A percentile compares a stretch with the other conserved stretches of the same genome.
These are phyloP conservation scores for Fusarium sarcochroum DNA, from an alignment of 2,329 filamentous ascomycete species.

Conservation along the genomic window DNA sequence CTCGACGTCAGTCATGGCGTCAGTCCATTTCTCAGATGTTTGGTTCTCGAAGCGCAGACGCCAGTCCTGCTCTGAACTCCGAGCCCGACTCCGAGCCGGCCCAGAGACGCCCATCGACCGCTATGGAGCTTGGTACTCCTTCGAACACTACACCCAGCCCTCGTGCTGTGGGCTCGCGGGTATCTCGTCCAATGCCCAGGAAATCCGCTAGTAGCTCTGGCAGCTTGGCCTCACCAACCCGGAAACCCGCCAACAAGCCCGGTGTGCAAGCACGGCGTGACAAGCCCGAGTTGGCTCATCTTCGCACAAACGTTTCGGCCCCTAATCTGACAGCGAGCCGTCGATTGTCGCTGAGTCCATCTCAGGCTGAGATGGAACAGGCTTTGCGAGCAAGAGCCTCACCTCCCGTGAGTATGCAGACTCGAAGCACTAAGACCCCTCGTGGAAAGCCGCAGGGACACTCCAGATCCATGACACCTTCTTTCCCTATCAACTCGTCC, in stretches of 20 bases:
- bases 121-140: conserved; percentile 14
- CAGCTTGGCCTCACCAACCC: conserved; percentile 16
- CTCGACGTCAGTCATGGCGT: conserved; percentile 39
- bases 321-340: conserved; percentile 47
- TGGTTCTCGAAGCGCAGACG: conserved; percentile 30
- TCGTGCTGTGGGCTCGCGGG: conserved; percentile 7
- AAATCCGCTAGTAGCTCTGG: conserved; percentile 18
- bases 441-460: conserved; percentile 30
- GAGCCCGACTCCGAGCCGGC: conserved; percentile 5
- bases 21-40: conserved; percentile 37
- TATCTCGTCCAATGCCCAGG: conserved; percentile 6
- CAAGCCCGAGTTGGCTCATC: conserved; percentile 33
- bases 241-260: conserved; percentile 7
- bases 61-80: conserved; percentile 15
- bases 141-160: conserved; percentile 1
- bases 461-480: conserved; percentile 28
- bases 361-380: conserved; percentile 31
- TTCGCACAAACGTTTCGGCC: conserved; percentile 42
- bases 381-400: conserved; percentile 53
- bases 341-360: conserved; percentile 15
- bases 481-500: conserved; percentile 27
- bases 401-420: conserved; percentile 61
- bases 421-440: conserved; percentile 52
- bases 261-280: conserved; percentile 13
- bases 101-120: conserved; percentile 24